Evolutionary conservation across 2,329 filamentous ascomycete species (phyloP).

Genomic region (Trichoderma sp.): DNA sequence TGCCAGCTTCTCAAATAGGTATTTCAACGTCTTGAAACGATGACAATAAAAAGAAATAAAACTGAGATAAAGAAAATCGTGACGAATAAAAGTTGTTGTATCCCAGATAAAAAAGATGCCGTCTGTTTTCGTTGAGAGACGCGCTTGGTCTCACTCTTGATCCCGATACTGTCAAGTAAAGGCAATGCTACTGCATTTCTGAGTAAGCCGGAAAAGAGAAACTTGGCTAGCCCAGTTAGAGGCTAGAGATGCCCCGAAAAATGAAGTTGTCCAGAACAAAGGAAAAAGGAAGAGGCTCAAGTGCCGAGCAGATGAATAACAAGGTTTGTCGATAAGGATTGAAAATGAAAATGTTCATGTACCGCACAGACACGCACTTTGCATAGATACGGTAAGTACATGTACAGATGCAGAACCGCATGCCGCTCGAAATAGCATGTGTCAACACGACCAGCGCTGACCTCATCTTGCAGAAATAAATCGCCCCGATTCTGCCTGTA

Average conservation of each 20-base stretch:
- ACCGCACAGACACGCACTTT: neutral
- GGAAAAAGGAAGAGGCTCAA: neutral
- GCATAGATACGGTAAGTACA: neutral
- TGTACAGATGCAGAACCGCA: neutral
- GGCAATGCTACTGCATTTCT: neutral
- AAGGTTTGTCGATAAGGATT: neutral
- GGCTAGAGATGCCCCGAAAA: neutral
- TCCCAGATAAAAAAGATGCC: neutral
- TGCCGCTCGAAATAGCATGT: neutral
- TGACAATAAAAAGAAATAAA: neutral
- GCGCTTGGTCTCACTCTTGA: neutral
- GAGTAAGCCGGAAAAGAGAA: slow-evolving; percentile 15
- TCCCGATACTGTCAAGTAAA: neutral
- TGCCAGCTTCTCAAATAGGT: neutral
- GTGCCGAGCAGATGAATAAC: neutral
- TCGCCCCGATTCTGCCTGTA: neutral
- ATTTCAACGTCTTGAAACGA: neutral
- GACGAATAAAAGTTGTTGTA: neutral
- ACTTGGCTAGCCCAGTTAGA: neutral
- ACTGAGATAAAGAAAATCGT: neutral
- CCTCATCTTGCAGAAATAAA: slow-evolving; percentile 10
- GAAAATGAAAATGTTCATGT: neutral
- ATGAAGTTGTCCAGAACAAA: neutral
- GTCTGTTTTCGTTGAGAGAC: neutral
- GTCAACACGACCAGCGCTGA: slow-evolving; percentile 1